phyloP scores from a whole-genome alignment of 345 rosid genomes.

The Arabis hirsuta region DNA sequence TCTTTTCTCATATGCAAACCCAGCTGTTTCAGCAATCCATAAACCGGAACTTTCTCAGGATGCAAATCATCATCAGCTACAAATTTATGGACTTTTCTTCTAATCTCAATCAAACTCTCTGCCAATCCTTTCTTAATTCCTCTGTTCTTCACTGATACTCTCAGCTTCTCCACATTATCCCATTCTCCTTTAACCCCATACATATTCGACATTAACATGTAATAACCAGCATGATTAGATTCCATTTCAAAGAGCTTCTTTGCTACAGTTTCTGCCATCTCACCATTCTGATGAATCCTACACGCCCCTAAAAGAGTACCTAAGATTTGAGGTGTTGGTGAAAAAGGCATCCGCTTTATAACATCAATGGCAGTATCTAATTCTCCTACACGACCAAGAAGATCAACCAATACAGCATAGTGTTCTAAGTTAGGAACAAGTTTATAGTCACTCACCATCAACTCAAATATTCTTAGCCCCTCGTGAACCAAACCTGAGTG shows the following conservation, averaged over 20 bases:
- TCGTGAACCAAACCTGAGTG: slow-evolving; percentile 58
- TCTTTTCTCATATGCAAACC: slow-evolving; percentile 44
- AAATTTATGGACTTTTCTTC: slow-evolving; percentile 50
- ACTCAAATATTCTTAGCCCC: slow-evolving; percentile 51
- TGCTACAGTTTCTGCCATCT: slow-evolving; percentile 57
- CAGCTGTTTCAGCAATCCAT: slow-evolving; percentile 48
- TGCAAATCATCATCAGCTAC: slow-evolving; percentile 54
- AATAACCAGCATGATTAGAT: slow-evolving; percentile 59
- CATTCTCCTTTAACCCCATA: slow-evolving; percentile 60
- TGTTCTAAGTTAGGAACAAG: slow-evolving; percentile 52
- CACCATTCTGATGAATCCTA: slow-evolving; percentile 57
- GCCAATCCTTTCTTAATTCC: slow-evolving; percentile 52
- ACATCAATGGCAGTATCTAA: slow-evolving; percentile 52
- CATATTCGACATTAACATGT: slow-evolving; percentile 57
- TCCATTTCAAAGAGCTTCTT: slow-evolving; percentile 53
- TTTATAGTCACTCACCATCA: slow-evolving; percentile 49
- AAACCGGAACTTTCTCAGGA: slow-evolving; percentile 44
- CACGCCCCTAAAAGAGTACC: slow-evolving; percentile 67
- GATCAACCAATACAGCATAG: slow-evolving; percentile 65
- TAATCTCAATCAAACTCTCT: slow-evolving; percentile 52
- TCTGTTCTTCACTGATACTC: slow-evolving; percentile 48
- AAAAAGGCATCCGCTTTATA: slow-evolving; percentile 48
- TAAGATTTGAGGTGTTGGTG: slow-evolving; percentile 54
- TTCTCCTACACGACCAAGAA: slow-evolving; percentile 61
- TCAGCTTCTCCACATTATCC: slow-evolving; percentile 51